Conservation (phyloP, 371 early-diverging fungal species). For the Choanephora cucurbitarum region DNA sequence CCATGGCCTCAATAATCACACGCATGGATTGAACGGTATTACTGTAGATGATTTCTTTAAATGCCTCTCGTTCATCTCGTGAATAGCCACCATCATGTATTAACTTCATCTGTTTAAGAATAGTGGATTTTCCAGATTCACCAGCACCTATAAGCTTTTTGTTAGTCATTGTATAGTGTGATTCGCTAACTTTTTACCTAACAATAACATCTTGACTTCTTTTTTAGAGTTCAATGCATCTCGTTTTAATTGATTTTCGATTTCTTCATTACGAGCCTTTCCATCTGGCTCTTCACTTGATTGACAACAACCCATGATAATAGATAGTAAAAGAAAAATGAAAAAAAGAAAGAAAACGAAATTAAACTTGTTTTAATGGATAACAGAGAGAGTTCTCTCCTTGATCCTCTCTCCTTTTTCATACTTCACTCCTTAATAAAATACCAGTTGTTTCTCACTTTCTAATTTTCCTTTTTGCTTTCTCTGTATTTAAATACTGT, state of each 20-base stretch:
- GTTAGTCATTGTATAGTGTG: background rate
- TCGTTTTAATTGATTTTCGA: conserved; percentile 82
- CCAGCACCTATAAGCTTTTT: conserved; percentile 25
- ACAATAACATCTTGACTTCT: conserved; percentile 93
- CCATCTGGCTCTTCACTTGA: conserved; percentile 83
- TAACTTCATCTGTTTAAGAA: conserved; percentile 95
- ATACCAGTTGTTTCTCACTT: too few relatives aligned
- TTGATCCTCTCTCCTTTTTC: too few relatives aligned
- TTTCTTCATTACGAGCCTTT: conserved; percentile 80
- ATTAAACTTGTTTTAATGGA: background rate
- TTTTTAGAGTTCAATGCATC: conserved; percentile 78
- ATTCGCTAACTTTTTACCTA: conserved; percentile 57
- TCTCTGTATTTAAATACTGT: too few relatives aligned
- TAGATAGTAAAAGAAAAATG: background rate
- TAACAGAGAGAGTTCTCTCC: too few relatives aligned
- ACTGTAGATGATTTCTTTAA: conserved; percentile 85
- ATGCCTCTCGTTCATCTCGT: conserved; percentile 80
- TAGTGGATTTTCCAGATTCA: conserved; percentile 94
- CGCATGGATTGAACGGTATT: conserved; percentile 90
- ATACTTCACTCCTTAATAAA: too few relatives aligned
- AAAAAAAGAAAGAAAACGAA: background rate
- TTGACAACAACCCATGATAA: conserved; percentile 84
- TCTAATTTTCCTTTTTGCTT: too few relatives aligned
- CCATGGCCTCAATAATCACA: conserved; percentile 89
- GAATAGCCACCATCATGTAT: conserved; percentile 93